phyloP scores from a whole-genome alignment of 1,284 basidiomycete species.

The Cryptococcus jaspeensis region DNA sequence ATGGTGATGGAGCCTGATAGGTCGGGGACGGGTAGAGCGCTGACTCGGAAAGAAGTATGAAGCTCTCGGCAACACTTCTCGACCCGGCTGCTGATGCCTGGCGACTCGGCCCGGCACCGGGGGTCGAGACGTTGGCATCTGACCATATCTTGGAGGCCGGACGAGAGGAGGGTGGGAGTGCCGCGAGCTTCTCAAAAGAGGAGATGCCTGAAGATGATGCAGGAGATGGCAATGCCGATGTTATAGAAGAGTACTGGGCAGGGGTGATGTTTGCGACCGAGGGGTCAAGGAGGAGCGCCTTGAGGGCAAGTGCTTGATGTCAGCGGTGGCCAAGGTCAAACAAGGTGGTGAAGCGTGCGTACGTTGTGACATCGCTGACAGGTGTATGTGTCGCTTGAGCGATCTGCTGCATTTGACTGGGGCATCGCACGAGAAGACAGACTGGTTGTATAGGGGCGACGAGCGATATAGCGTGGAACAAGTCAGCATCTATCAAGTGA shows the following conservation, averaged over 20 bases:
- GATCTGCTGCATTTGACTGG: too few species aligned
- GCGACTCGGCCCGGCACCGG: conserved; percentile 27
- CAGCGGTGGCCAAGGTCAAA: too few species aligned
- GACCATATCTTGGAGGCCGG: conserved; percentile 44
- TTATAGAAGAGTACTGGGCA: conserved; percentile 80
- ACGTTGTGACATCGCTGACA: too few species aligned
- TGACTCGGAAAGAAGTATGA: conserved; percentile 83
- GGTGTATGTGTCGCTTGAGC: too few species aligned
- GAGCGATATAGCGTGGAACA: too few species aligned
- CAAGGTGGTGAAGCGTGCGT: too few species aligned
- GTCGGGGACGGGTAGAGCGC: conserved; percentile 59
- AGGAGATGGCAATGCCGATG: conserved; percentile 61
- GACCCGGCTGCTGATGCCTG: neutral
- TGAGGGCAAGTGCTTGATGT: too few species aligned
- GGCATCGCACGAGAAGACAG: too few species aligned
- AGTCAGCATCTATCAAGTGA: too few species aligned
- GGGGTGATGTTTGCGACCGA: conserved; percentile 78
- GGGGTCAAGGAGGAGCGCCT: conserved; percentile 81
- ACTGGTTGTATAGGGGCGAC: too few species aligned
- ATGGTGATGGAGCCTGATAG: conserved; percentile 50
- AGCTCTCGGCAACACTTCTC: conserved; percentile 66
- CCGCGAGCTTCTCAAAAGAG: conserved; percentile 59
- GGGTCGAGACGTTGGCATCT: conserved; percentile 60
- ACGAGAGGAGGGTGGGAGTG: conserved; percentile 58
- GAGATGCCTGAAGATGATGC: conserved; percentile 41